Evolutionary conservation across 148 eudicot species (phyloP), one percentile per base, ranked within the genome.

Genomic region (Nyssa sinensis): DNA sequence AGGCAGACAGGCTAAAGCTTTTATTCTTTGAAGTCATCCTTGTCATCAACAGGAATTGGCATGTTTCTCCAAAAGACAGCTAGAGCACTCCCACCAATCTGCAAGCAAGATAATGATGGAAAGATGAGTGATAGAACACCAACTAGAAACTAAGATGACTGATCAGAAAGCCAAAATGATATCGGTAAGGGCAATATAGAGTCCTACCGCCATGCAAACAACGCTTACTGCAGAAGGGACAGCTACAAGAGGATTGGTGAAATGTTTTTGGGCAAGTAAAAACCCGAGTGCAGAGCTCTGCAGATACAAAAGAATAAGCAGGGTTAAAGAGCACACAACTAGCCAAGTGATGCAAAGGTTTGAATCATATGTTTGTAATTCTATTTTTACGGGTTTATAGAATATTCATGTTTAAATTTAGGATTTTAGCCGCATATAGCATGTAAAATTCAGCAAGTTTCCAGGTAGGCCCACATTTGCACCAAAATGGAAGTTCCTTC

Each of bases 271-370:
- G 51, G 99, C 99, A 71, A 96, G 82, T 62, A 96, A 81, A 76
- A 96, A 96, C 60, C 99, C 99, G 31, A 96, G 99, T 64, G 99
- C 99, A 67, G 98, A 93, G 81, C 99, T 96, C 99, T 95, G 89
- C 62, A 64, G 23, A 51, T 24, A 61, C n/a, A 37, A 1, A 73
- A 23, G 12, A 71, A 80, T 3, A 24, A 69, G 55, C 16, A 66
- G 32, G 66, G 17, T 28, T 14, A 28, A 16, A 17, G 53, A 31
- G 30, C 57, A 29, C 44, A 28, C 25, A 29, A 51, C 30, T 44
- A 23, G n/a, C 29, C 12, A 16, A 17, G 3, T 17, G 5, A 28
- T 5, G 19, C 12, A 67, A 27, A 17, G 0, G 14, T 47, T 67
- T 11, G 58, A 67, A 32, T 8, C 44, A 3, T 9, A 37, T 3